These are phyloP conservation scores for Peronospora farinosa DNA, from an alignment of 352 stramenopile genomes.

Conservation along the genomic window DNA sequence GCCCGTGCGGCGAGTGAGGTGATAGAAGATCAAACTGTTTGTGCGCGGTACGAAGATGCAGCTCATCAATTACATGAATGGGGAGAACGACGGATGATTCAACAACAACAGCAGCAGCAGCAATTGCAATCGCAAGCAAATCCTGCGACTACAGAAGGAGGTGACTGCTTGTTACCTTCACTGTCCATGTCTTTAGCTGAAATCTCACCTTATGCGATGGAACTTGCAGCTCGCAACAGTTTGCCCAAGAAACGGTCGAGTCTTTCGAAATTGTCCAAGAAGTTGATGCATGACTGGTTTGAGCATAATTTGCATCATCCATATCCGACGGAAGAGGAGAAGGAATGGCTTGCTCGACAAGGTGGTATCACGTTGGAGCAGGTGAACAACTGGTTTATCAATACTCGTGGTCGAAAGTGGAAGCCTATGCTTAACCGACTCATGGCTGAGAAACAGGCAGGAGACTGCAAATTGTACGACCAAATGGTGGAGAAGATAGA, in stretches of 20 bases:
- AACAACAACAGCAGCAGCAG: constrained; percentile 3
- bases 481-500: constrained; percentile 77
- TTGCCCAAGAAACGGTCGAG: constrained; percentile 67
- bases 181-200: constrained; percentile 20
- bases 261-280: constrained; percentile 67
- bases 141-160: constrained; percentile 1
- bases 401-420: constrained; percentile 81
- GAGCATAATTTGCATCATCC: constrained; percentile 79
- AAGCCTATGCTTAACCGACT: constrained; percentile 75
- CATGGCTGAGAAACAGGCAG: constrained; percentile 57
- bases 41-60: constrained; percentile 27
- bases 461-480: constrained; percentile 59
- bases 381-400: constrained; percentile 89
- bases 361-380: constrained; percentile 80
- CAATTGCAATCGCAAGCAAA: constrained; percentile 7
- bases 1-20: constrained; percentile 13
- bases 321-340: constrained; percentile 82
- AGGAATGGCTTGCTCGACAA: constrained; percentile 52
- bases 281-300: constrained; percentile 74
- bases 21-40: constrained; percentile 24
- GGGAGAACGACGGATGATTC: constrained; percentile 22
- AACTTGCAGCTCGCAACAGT: constrained; percentile 30
- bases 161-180: constrained; percentile 2
- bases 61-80: constrained; percentile 30
- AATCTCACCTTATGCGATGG: constrained; percentile 31